These are phyloP conservation scores for Eucalyptus victrix DNA, from an alignment of 345 rosid species.

Conservation along the genomic window DNA sequence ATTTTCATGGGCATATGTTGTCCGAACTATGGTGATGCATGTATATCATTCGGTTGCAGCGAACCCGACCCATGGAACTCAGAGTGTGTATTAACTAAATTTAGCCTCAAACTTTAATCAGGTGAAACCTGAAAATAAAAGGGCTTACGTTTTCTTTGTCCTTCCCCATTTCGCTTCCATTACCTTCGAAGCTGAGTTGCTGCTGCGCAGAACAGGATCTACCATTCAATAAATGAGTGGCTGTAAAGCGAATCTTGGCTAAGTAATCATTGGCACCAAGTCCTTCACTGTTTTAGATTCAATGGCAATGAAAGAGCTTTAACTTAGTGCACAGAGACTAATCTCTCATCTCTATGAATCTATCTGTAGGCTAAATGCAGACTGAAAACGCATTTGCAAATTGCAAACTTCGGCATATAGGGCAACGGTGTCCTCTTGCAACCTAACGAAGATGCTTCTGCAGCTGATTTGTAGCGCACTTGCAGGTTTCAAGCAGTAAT, in stretches of 20 bases:
- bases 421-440: too few relatives aligned
- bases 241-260: neutral
- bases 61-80: neutral
- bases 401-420: too few relatives aligned
- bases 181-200: neutral
- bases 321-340: too few relatives aligned
- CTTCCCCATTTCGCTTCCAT: neutral
- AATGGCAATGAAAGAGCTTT: too few relatives aligned
- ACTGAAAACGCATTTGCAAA: too few relatives aligned
- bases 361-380: too few relatives aligned
- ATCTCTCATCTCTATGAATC: too few relatives aligned
- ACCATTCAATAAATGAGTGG: neutral
- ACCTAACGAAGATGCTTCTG: too few relatives aligned
- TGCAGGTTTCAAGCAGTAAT: neutral
- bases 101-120: neutral
- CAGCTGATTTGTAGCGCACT: neutral
- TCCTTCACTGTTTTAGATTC: too few relatives aligned
- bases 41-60: neutral
- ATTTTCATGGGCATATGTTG: neutral
- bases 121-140: neutral
- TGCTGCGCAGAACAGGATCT: neutral
- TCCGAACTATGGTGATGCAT: neutral
- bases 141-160: neutral
- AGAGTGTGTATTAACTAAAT: too few relatives aligned
- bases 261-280: too few relatives aligned